Evolutionary conservation across 108 stramenopile genomes (phyloP).

Genomic region (Stephanodiscus minutulus): DNA sequence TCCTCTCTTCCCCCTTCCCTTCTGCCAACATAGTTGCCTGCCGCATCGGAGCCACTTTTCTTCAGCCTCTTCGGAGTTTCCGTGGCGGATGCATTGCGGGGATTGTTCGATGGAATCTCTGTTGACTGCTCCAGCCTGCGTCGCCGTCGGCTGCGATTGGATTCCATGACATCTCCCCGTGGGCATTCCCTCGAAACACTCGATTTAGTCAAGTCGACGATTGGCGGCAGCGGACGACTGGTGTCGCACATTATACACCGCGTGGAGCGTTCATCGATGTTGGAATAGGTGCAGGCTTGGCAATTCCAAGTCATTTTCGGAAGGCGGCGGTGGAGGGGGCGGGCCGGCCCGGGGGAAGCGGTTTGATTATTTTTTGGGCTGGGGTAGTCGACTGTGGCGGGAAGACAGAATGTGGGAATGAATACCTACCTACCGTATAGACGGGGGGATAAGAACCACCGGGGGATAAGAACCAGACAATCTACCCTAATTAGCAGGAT

Average conservation of each 20-base stretch:
- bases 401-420: too few species aligned
- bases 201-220: constrained; percentile 31
- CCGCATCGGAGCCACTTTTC: not conserved
- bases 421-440: too few species aligned
- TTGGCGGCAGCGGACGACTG: not conserved
- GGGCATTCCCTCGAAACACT: not conserved
- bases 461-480: too few species aligned
- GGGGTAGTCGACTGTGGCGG: too few species aligned
- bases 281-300: constrained; percentile 30
- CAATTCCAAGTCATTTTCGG: constrained; percentile 30
- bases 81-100: not conserved
- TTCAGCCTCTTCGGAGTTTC: not conserved
- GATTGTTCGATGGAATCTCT: constrained; percentile 2
- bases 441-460: too few species aligned
- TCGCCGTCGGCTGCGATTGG: constrained; percentile 31
- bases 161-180: constrained; percentile 29
- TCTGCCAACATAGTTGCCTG: not conserved
- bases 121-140: constrained; percentile 6
- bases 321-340: too few species aligned
- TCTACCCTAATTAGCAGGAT: too few species aligned
- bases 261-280: constrained; percentile 20
- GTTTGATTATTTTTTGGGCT: too few species aligned
- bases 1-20: not conserved
- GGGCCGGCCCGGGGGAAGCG: too few species aligned
- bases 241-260: constrained; percentile 26